These are phyloP conservation scores for Knoxdaviesia capensis DNA, from an alignment of 2,329 filamentous ascomycete genomes.

Conservation along the genomic window DNA sequence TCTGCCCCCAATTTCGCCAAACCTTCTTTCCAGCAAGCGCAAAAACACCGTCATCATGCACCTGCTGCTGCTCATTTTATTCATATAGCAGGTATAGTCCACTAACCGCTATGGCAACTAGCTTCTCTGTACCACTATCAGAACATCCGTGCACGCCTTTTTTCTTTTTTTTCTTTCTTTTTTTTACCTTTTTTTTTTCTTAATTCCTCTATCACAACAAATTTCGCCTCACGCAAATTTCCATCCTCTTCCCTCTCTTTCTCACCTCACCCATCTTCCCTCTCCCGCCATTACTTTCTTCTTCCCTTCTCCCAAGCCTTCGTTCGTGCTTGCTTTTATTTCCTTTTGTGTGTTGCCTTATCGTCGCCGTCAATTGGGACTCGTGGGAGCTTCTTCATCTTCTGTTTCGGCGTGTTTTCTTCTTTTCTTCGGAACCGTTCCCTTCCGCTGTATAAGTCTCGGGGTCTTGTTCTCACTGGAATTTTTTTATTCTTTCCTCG, in stretches of 20 bases:
- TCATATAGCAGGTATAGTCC: no score
- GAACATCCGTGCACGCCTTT: no score
- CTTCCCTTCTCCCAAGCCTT: neutral
- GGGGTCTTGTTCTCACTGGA: neutral
- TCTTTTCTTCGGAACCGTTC: constrained; percentile 1
- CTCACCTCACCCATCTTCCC: constrained; percentile 1
- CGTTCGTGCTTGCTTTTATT: no score
- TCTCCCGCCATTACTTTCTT: constrained; percentile 2
- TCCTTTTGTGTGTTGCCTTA: no score
- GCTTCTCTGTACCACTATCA: no score
- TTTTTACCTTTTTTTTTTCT: neutral
- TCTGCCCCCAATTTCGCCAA: no score
- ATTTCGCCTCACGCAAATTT: neutral
- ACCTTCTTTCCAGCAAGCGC: neutral
- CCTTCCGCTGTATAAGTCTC: neutral
- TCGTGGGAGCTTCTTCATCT: no score
- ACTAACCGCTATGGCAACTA: no score
- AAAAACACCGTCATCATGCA: neutral
- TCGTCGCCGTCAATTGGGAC: no score
- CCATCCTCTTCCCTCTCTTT: constrained; percentile 3
- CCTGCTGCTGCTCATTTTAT: neutral
- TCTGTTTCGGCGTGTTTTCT: neutral
- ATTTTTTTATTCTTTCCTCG: no score
- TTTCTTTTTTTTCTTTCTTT: neutral
- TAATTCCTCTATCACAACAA: neutral